Conservation (phyloP, 2,329 filamentous ascomycete species). For the Ophidiomyces ophidiicola region DNA sequence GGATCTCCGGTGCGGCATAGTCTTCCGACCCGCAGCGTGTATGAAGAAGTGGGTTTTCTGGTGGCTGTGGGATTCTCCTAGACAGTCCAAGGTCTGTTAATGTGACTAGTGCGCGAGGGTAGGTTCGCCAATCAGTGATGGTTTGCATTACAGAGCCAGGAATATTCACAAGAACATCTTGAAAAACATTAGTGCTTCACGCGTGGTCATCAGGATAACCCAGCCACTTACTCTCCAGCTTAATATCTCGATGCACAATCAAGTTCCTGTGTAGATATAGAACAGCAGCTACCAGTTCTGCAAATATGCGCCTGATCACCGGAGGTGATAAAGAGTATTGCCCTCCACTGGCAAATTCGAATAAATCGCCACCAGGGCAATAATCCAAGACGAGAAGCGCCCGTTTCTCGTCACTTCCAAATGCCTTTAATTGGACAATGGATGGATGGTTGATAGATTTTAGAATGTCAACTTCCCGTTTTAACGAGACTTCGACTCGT, state of each 20-base stretch:
- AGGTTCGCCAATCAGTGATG: constrained; percentile 56
- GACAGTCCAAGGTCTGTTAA: constrained; percentile 87
- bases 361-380: constrained; percentile 86
- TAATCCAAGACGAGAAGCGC: constrained; percentile 81
- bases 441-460: constrained; percentile 78
- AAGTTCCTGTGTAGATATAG: constrained; percentile 70
- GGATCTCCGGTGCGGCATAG: constrained; percentile 90
- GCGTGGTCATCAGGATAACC: constrained; percentile 10
- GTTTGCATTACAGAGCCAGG: constrained; percentile 55
- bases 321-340: constrained; percentile 44
- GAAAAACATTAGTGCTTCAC: constrained; percentile 16
- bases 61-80: constrained; percentile 58
- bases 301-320: constrained; percentile 65
- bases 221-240: constrained; percentile 69
- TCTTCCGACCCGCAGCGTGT: constrained; percentile 94
- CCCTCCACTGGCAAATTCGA: constrained; percentile 72
- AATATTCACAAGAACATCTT: constrained; percentile 86
- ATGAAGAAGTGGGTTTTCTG: constrained; percentile 73
- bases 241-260: constrained; percentile 95
- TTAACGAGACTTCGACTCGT: constrained; percentile 81
- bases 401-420: constrained; percentile 68
- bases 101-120: constrained; percentile 73
- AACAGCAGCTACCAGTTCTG: constrained; percentile 75
- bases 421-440: constrained; percentile 80
- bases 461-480: constrained; percentile 90